These are phyloP conservation scores for Phytopythium helicoides DNA, from an alignment of 352 stramenopile species.

Conservation along the genomic window DNA sequence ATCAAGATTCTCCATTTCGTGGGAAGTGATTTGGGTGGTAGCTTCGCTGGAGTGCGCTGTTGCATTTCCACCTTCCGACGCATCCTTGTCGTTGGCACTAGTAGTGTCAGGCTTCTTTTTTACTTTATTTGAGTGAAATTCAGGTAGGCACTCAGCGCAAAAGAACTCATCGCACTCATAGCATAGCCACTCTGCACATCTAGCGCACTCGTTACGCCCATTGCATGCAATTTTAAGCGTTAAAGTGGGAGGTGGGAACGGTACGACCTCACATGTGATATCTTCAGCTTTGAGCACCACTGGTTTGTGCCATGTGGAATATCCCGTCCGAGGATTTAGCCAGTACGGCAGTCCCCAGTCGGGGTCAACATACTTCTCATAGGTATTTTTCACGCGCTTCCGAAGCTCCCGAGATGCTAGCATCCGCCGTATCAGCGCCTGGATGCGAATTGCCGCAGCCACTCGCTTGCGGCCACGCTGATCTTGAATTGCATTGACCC, in stretches of 20 bases:
- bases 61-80: background rate
- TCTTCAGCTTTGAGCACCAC: conserved; percentile 46
- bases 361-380: conserved; percentile 74
- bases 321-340: conserved; percentile 62
- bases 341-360: conserved; percentile 65
- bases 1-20: conserved; percentile 38
- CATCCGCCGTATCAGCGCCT: conserved; percentile 25
- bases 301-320: conserved; percentile 72
- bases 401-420: conserved; percentile 33
- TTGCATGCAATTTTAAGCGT: conserved; percentile 44
- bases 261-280: conserved; percentile 41
- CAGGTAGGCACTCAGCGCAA: conserved; percentile 34
- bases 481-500: conserved; percentile 17
- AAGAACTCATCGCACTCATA: conserved; percentile 61
- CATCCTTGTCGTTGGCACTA: background rate
- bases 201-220: conserved; percentile 31
- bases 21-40: conserved; percentile 3
- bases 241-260: conserved; percentile 34
- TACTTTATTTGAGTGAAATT: conserved; percentile 37
- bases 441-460: conserved; percentile 27
- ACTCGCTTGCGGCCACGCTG: conserved; percentile 9
- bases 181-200: conserved; percentile 58
- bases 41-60: background rate
- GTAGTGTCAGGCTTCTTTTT: conserved; percentile 9
- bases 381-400: conserved; percentile 32